Evolutionary conservation across 129 eudicot species (phyloP).

Genomic region (Saussurea involucrata): DNA sequence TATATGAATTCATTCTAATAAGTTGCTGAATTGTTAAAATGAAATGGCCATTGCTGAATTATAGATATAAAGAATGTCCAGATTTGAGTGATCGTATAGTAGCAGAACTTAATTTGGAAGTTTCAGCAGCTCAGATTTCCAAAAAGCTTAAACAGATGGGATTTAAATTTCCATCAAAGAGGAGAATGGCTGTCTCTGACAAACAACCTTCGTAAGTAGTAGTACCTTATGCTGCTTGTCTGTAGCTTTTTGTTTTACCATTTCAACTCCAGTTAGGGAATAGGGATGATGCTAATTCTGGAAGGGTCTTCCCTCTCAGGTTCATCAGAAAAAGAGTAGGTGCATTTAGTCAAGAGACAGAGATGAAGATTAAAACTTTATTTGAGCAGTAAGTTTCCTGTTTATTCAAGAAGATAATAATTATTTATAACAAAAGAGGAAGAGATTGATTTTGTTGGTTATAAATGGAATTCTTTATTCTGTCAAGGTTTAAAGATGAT

Average conservation of each 20-base stretch:
- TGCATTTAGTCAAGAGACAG: constrained; percentile 72
- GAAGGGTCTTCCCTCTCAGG: constrained; percentile 40
- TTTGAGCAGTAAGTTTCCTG: constrained; percentile 84
- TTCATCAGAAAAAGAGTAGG: constrained; percentile 68
- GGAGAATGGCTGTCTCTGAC: constrained; percentile 22
- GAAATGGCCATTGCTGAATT: constrained; percentile 23
- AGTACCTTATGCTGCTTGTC: constrained; percentile 13
- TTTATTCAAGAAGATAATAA: neutral
- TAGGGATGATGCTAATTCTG: constrained; percentile 7
- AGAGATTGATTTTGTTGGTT: neutral
- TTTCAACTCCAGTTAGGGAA: neutral
- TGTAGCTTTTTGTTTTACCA: no score
- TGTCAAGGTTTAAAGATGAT: constrained; percentile 73
- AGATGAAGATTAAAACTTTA: constrained; percentile 60
- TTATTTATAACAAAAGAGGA: neutral
- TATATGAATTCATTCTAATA: neutral
- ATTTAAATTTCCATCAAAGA: constrained; percentile 46
- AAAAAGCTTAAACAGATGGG: constrained; percentile 67
- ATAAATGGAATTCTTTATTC: constrained; percentile 5
- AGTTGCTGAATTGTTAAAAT: constrained; percentile 8
- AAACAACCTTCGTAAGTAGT: constrained; percentile 65
- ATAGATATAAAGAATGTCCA: constrained; percentile 59
- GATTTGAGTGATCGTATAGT: constrained; percentile 63
- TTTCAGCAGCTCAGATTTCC: constrained; percentile 60
- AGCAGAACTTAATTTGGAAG: constrained; percentile 50